Conservation (phyloP, 305 asterid genomes). For the Solanum hybrid region DNA sequence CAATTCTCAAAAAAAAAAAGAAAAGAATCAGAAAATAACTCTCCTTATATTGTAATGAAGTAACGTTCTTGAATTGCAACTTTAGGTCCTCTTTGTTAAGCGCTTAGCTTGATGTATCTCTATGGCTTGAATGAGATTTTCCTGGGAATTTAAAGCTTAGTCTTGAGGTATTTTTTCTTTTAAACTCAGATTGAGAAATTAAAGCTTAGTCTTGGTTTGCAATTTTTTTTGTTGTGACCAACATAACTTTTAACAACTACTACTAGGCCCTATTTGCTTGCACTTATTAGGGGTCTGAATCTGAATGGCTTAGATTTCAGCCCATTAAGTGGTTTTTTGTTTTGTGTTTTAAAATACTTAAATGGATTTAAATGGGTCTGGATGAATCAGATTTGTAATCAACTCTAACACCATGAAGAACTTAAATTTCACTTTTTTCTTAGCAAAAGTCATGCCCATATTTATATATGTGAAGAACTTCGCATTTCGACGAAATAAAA, state of each 20-base stretch:
- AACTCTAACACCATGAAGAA: not conserved
- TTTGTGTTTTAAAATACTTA: not conserved
- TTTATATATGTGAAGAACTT: not conserved
- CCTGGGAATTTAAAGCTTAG: not conserved
- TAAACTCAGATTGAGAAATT: not conserved
- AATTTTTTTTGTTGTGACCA: not conserved
- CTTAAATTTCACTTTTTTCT: not conserved
- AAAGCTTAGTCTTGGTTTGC: not conserved
- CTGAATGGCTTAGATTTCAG: not conserved
- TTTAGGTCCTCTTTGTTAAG: not conserved
- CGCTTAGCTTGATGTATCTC: not conserved
- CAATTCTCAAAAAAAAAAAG: too few species aligned
- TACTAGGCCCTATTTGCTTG: not conserved
- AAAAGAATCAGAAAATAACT: not conserved
- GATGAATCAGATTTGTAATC: not conserved
- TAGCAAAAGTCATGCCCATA: not conserved
- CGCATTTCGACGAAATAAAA: not conserved
- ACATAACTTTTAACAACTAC: not conserved
- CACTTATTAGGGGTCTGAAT: not conserved
- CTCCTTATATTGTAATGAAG: not conserved
- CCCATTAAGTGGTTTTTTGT: not conserved
- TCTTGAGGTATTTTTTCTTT: not conserved
- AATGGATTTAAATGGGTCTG: not conserved
- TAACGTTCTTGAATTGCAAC: not conserved
- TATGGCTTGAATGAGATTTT: not conserved